These are phyloP conservation scores for Beta lomatogona DNA, from an alignment of 179 eudicot species.

Conservation along the genomic window DNA sequence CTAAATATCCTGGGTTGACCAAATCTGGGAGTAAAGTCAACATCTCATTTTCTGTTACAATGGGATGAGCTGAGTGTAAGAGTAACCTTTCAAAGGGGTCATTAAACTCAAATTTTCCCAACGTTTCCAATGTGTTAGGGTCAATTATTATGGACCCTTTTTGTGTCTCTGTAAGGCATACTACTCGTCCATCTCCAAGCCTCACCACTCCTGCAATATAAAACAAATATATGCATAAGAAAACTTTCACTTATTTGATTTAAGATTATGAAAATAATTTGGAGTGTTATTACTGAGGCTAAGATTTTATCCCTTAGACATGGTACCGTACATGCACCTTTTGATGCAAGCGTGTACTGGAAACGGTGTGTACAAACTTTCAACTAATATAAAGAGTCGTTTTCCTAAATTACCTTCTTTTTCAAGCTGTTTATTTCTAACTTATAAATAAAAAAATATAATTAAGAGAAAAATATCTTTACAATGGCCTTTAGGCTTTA, in stretches of 20 bases:
- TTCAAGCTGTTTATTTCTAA: no score
- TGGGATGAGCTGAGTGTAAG: conserved; percentile 86
- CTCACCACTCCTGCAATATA: conserved; percentile 49
- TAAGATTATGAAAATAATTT: no score
- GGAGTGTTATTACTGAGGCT: no score
- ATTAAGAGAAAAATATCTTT: no score
- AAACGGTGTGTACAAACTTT: no score
- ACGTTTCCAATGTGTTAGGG: conserved; percentile 74
- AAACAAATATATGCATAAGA: neutral
- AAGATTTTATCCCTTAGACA: no score
- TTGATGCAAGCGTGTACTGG: no score
- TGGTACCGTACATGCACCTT: no score
- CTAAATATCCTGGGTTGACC: conserved; percentile 76
- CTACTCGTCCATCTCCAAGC: conserved; percentile 83
- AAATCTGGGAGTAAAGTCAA: conserved; percentile 78
- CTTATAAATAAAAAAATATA: no score
- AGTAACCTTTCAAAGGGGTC: conserved; percentile 67
- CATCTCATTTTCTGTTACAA: conserved; percentile 70
- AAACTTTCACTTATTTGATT: neutral
- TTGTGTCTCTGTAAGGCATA: conserved; percentile 82
- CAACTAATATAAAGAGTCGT: no score
- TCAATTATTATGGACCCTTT: conserved; percentile 84
- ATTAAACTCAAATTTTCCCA: conserved; percentile 68
- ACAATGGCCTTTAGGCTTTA: no score
- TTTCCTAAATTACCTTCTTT: no score